Percentiles rank a stretch among this genome's conserved stretches.
phyloP scores from a whole-genome alignment of 1,284 basidiomycete species.

The Fomitiporia mediterranea region DNA sequence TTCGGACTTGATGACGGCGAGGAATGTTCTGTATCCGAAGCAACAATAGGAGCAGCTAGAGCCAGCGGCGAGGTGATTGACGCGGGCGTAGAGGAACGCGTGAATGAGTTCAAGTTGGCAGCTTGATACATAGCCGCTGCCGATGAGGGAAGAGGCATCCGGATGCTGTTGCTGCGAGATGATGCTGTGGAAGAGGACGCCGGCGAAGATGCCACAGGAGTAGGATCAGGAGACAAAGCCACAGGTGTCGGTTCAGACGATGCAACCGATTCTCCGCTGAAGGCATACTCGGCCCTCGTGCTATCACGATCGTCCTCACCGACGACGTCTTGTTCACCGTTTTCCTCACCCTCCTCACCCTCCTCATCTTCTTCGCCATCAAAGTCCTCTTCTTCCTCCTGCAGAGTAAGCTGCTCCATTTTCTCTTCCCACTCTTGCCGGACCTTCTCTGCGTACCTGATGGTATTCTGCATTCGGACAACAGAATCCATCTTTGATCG shows the following conservation, averaged over 20 bases:
- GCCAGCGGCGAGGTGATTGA: constrained; percentile 81
- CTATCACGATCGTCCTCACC: constrained; percentile 51
- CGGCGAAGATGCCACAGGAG: constrained; percentile 65
- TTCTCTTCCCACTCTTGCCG: constrained; percentile 96
- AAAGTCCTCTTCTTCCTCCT: constrained; percentile 53
- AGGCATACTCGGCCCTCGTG: constrained; percentile 62
- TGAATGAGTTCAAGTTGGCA: constrained; percentile 50
- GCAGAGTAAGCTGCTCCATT: constrained; percentile 65
- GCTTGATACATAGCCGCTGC: constrained; percentile 35
- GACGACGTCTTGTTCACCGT: constrained; percentile 31
- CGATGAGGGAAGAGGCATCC: constrained; percentile 30
- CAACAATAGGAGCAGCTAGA: constrained; percentile 73
- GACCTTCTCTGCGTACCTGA: constrained; percentile 95
- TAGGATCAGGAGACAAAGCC: constrained; percentile 41
- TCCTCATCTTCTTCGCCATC: constrained; percentile 45
- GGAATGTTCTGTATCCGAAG: constrained; percentile 54
- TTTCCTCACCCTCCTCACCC: constrained; percentile 34
- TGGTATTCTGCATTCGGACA: constrained; percentile 96
- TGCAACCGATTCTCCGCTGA: constrained; percentile 38
- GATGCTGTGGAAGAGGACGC: constrained; percentile 35
- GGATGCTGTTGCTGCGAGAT: constrained; percentile 26
- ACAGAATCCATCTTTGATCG: constrained; percentile 93
- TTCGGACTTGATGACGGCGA: constrained; percentile 28
- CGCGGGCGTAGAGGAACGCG: constrained; percentile 78
- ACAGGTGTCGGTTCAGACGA: constrained; percentile 64